Evolutionary conservation across 208 protist genomes (phyloP).

Genomic region (Acanthamoeba polyphaga): DNA sequence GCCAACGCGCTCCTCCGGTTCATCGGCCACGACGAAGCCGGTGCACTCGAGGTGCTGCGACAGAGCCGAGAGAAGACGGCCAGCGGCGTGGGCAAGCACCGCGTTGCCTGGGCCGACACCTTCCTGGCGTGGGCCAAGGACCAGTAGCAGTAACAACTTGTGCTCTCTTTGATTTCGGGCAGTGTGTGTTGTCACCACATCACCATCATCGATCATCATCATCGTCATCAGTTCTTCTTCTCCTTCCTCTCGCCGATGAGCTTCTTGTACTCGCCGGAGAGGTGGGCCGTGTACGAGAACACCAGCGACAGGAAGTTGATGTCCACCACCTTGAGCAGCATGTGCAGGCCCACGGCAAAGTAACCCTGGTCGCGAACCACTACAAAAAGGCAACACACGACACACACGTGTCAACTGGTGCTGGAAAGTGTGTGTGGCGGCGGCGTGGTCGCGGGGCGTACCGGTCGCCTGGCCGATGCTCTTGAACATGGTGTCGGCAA

Average conservation of each 20-base stretch:
- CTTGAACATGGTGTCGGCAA: slow-evolving; percentile 33
- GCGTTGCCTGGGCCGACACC: slow-evolving; percentile 1
- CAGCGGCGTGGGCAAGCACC: not conserved
- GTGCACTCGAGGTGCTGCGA: slow-evolving; percentile 7
- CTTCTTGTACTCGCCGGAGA: slow-evolving; percentile 42
- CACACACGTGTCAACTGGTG: no score
- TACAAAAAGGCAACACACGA: not conserved
- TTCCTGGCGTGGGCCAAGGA: not conserved
- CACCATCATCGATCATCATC: no score
- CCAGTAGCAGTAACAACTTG: not conserved
- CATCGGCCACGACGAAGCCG: slow-evolving; percentile 3
- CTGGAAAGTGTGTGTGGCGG: not conserved
- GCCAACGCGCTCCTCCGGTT: slow-evolving; percentile 50
- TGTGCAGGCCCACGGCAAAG: slow-evolving; percentile 59
- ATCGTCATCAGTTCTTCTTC: slow-evolving; percentile 22
- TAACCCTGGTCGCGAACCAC: slow-evolving; percentile 54
- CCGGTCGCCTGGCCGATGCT: slow-evolving; percentile 16
- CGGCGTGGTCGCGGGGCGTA: not conserved
- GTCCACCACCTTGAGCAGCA: slow-evolving; percentile 53
- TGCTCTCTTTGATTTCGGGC: no score
- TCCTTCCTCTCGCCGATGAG: slow-evolving; percentile 50
- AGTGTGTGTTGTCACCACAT: no score
- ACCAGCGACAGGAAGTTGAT: slow-evolving; percentile 35
- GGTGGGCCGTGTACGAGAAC: slow-evolving; percentile 31
- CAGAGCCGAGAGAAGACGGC: slow-evolving; percentile 40